These are phyloP conservation scores for Pichia sp. DNA, from an alignment of 1,139 yeast genomes.

Conservation along the genomic window DNA sequence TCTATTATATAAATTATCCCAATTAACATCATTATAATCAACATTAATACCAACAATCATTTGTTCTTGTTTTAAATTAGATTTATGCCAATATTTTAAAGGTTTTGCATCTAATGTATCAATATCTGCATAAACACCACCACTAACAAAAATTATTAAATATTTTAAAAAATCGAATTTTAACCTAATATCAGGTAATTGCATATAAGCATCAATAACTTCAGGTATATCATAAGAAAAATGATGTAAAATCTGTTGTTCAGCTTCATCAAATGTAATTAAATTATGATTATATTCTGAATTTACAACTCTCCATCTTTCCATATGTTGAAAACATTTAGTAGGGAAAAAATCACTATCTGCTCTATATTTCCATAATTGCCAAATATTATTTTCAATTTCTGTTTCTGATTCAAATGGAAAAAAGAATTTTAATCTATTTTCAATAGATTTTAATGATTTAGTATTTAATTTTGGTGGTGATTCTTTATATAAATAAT, in stretches of 20 bases:
- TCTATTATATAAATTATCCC: conserved; percentile 59
- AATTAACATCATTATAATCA: conserved; percentile 62
- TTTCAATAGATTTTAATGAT: conserved; percentile 31
- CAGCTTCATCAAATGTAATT: conserved; percentile 54
- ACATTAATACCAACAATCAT: conserved; percentile 60
- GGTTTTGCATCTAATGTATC: conserved; percentile 54
- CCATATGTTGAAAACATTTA: conserved; percentile 37
- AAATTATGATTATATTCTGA: conserved; percentile 59
- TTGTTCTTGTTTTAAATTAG: conserved; percentile 19
- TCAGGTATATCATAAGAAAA: conserved; percentile 50
- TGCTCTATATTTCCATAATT: conserved; percentile 80
- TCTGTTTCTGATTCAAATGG: conserved; percentile 51
- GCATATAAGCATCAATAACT: conserved; percentile 53
- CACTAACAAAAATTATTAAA: conserved; percentile 55
- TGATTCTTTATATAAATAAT: conserved; percentile 11
- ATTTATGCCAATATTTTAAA: conserved; percentile 37
- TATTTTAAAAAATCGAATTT: conserved; percentile 70
- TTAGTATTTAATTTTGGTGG: conserved; percentile 21
- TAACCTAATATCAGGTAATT: conserved; percentile 57
- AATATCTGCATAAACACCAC: conserved; percentile 71
- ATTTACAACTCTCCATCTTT: conserved; percentile 50
- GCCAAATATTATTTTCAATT: conserved; percentile 83
- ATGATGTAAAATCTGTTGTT: conserved; percentile 44
- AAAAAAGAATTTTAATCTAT: conserved; percentile 47
- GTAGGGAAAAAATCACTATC: conserved; percentile 51